Evolutionary conservation across 306 rosid genomes (phyloP).

Genomic region (Argentina anserina): DNA sequence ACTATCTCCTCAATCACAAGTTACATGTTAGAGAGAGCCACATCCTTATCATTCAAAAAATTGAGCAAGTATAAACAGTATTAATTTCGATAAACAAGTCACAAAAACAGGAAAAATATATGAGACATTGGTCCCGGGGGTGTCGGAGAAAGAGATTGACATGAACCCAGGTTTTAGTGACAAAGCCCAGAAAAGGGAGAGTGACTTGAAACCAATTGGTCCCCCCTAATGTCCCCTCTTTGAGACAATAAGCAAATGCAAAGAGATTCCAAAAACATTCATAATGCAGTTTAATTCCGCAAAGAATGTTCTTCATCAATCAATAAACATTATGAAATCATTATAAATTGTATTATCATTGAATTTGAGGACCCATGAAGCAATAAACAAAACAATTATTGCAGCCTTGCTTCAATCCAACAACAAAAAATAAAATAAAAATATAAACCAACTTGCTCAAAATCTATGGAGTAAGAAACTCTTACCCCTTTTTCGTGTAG

Average conservation of each 20-base stretch:
- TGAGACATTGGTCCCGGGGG: conserved; percentile 60
- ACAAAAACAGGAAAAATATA: conserved; percentile 17
- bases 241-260: conserved; percentile 47
- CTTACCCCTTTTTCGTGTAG: neutral
- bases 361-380: neutral
- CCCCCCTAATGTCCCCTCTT: conserved; percentile 65
- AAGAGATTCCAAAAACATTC: conserved; percentile 65
- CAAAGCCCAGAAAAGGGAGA: conserved; percentile 58
- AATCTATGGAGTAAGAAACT: neutral
- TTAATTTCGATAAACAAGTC: conserved; percentile 15
- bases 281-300: conserved; percentile 43
- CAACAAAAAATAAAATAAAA: neutral
- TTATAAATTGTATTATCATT: neutral
- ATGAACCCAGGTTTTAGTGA: conserved; percentile 49
- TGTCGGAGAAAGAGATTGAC: conserved; percentile 76
- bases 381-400: conserved; percentile 20
- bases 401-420: neutral
- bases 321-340: neutral
- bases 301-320: conserved; percentile 52
- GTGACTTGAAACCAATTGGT: conserved; percentile 70
- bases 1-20: conserved; percentile 35
- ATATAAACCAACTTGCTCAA: neutral
- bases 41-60: conserved; percentile 45
- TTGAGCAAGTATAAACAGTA: conserved; percentile 17
- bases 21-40: conserved; percentile 14